These are phyloP conservation scores for Tilletia walkeri DNA, from an alignment of 1,284 basidiomycete species.

Conservation along the genomic window DNA sequence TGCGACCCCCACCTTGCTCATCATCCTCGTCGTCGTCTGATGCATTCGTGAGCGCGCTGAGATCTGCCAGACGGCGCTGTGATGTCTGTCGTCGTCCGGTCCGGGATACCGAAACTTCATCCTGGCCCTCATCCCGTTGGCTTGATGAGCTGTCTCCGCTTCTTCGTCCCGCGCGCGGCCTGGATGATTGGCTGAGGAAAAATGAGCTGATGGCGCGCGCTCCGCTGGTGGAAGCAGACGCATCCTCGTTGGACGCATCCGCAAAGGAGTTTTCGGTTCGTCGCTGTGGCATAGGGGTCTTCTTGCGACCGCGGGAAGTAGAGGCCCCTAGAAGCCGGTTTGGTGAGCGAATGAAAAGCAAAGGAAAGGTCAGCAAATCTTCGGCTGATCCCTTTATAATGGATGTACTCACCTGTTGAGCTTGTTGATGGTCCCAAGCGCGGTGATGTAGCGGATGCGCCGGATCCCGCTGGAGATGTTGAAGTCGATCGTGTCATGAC, in stretches of 20 bases:
- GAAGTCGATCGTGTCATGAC: too few relatives aligned
- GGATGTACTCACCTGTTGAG: not conserved
- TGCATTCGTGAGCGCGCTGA: constrained; percentile 1
- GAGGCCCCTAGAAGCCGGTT: not conserved
- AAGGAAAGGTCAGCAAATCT: too few relatives aligned
- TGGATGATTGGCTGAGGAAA: not conserved
- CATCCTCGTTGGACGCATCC: too few relatives aligned
- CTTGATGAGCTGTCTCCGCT: not conserved
- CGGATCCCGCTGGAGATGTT: not conserved
- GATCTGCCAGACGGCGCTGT: not conserved
- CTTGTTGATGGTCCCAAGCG: too few relatives aligned
- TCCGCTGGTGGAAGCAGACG: not conserved
- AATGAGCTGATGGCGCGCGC: constrained; percentile 7
- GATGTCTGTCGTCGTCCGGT: not conserved
- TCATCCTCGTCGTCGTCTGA: constrained; percentile 5
- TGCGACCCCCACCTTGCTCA: not conserved
- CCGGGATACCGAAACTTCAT: not conserved
- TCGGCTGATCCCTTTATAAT: not conserved
- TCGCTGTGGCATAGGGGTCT: too few relatives aligned
- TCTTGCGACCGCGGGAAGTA: not conserved
- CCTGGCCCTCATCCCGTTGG: not conserved
- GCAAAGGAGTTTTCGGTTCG: too few relatives aligned
- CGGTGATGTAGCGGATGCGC: constrained; percentile 3
- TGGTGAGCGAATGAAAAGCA: not conserved
- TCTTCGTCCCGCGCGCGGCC: not conserved